Conservation (phyloP, 2,329 filamentous ascomycete species). For the Aureobasidium melanogenum region DNA sequence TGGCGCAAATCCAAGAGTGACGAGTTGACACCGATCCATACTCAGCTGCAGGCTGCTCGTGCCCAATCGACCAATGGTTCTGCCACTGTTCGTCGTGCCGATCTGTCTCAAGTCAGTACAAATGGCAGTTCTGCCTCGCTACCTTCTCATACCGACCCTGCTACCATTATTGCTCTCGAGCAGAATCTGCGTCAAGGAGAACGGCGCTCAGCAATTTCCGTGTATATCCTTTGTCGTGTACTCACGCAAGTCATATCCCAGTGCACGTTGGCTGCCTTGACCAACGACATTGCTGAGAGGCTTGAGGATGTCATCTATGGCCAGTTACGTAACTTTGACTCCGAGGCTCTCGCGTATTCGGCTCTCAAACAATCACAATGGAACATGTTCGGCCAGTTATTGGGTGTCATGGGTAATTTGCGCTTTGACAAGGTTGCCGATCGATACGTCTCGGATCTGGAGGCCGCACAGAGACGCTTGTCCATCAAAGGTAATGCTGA, state of each 20-base stretch:
- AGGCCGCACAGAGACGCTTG: constrained; percentile 66
- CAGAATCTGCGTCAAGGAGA: constrained; percentile 41
- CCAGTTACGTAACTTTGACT: constrained; percentile 83
- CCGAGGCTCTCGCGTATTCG: constrained; percentile 68
- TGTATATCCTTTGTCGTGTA: constrained; percentile 90
- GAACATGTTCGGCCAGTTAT: constrained; percentile 83
- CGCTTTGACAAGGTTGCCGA: constrained; percentile 79
- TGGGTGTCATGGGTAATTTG: constrained; percentile 93
- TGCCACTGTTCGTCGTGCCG: constrained; percentile 11
- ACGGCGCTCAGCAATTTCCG: constrained; percentile 84
- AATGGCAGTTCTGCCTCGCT: constrained; percentile 14
- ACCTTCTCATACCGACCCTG: constrained; percentile 4
- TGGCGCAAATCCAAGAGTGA: constrained; percentile 97
- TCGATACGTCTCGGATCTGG: constrained; percentile 74
- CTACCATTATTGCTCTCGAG: constrained; percentile 20
- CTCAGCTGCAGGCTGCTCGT: constrained; percentile 18
- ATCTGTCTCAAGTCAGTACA: constrained; percentile 11
- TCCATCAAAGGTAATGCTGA: constrained; percentile 59
- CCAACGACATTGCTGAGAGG: constrained; percentile 84
- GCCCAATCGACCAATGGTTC: not conserved
- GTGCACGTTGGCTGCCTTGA: constrained; percentile 73
- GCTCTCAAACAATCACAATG: constrained; percentile 87
- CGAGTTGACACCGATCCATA: constrained; percentile 46
- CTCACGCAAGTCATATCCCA: constrained; percentile 90
- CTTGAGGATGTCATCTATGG: constrained; percentile 92